Evolutionary conservation across 1,139 yeast genomes (phyloP), one percentile per base, ranked within the genome.

Genomic region (Ogataea hybrid): DNA sequence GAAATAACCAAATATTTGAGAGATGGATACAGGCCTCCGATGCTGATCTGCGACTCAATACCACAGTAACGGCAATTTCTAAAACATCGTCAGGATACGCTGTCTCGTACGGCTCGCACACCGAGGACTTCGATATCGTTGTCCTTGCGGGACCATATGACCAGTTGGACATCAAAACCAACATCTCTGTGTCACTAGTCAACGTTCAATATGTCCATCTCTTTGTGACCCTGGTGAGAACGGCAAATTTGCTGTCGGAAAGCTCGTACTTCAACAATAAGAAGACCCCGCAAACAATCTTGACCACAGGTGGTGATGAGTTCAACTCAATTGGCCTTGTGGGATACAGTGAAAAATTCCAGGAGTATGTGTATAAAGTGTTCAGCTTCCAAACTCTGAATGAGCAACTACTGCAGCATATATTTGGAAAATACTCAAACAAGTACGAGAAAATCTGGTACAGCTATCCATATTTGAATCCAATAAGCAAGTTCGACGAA

Each of bases 1-100:
- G 77, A 4, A 71, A 71, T 47, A 65, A 59, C 53, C 58, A 52
- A 39, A 65, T 72, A 7, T 71, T 72, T 48, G 64, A 66, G 18
- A 53, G 51, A 3, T 65, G 70, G 58, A 47, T 68, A n/a, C 46
- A 59, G 2, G 31, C 37, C 2, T 65, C 75, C 0, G 49, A 46
- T 1, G 72, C 76, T 0, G 38, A 39, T 1, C 28, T 69, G 4
- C 32, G 16, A 6, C 43, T 57, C n/a, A 48, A 54, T 28, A 53
- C 66, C 4, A 37, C 43, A 3, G 72, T 71, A 3, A 31, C 45
- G 0, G 39, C 42, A 6, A 35, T 68, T 4, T 28, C 18, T 3
- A 39, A 39, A 25, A 4, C 11, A 2, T 17, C 9, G 3, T 22
- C 37, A 6, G 41, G 42, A 4, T 41, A 44, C 28, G 8, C 15